A percentile compares a stretch with the other conserved stretches of the same genome.
These are phyloP conservation scores for Penicillium fimorum DNA, from an alignment of 495 filamentous ascomycete species.

Conservation along the genomic window DNA sequence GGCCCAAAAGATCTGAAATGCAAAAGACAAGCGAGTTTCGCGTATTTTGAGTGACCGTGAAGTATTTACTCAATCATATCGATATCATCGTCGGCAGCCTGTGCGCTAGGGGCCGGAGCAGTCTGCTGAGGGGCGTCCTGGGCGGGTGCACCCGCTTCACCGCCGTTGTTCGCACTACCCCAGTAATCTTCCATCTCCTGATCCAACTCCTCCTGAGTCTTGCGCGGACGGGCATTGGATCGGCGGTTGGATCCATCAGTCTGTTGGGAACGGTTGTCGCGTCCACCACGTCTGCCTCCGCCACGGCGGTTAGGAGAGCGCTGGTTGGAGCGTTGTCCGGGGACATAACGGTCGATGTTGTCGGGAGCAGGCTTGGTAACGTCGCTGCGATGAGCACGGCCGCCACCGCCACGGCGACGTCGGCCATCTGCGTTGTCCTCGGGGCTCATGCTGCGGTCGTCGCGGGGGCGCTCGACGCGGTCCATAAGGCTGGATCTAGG, in stretches of 20 bases:
- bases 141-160: conserved; percentile 14
- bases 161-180: conserved; percentile 39
- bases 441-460: conserved; percentile 45
- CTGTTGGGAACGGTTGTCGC: conserved; percentile 40
- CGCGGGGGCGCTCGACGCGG: conserved; percentile 56
- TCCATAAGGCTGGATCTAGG: conserved; percentile 70
- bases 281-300: conserved; percentile 46
- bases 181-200: conserved; percentile 97
- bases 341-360: conserved; percentile 82
- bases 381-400: conserved; percentile 56
- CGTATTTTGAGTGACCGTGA: background rate
- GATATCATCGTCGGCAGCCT: conserved; percentile 54
- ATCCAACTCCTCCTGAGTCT: conserved; percentile 91
- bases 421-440: conserved; percentile 37
- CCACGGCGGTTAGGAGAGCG: conserved; percentile 28
- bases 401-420: conserved; percentile 37
- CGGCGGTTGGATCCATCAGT: conserved; percentile 39
- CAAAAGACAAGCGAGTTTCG: background rate
- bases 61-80: conserved; percentile 51
- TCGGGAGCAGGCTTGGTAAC: conserved; percentile 67
- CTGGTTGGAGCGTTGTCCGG: conserved; percentile 48
- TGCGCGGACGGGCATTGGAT: conserved; percentile 64
- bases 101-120: conserved; percentile 23
- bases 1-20: background rate
- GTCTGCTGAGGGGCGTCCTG: conserved; percentile 21